These are phyloP conservation scores for Elymus sibiricus DNA, from an alignment of 176 grass and related monocot genomes.

Conservation along the genomic window DNA sequence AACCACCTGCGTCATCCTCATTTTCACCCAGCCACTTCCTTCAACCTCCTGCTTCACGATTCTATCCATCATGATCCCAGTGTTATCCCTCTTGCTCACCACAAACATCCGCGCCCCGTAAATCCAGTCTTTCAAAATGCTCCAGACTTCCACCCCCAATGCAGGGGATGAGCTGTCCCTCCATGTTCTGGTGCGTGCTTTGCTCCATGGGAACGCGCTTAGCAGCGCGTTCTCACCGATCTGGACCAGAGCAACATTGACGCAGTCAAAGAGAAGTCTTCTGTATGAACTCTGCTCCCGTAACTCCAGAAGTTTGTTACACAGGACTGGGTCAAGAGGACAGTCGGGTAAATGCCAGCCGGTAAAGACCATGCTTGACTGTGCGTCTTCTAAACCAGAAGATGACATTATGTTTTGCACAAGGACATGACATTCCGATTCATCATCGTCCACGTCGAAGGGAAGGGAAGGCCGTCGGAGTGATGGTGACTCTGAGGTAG, in stretches of 20 bases:
- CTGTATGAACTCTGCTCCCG: conserved; percentile 55
- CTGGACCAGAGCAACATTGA: conserved; percentile 64
- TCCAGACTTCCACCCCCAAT: conserved; percentile 55
- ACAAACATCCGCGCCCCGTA: conserved; percentile 33
- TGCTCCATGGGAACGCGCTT: conserved; percentile 48
- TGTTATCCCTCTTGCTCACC: conserved; percentile 36
- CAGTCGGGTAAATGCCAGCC: conserved; percentile 73
- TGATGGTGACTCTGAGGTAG: conserved; percentile 20
- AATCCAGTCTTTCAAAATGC: conserved; percentile 65
- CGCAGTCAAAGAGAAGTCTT: conserved; percentile 77
- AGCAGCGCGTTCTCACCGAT: conserved; percentile 50
- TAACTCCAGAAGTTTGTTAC: conserved; percentile 54
- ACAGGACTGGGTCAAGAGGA: conserved; percentile 61
- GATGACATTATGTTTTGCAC: conserved; percentile 75
- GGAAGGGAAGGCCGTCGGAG: conserved; percentile 8
- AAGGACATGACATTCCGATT: conserved; percentile 60
- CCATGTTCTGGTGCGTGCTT: conserved; percentile 1
- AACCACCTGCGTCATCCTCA: conserved; percentile 44
- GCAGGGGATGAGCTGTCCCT: conserved; percentile 14
- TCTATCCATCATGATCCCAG: conserved; percentile 37
- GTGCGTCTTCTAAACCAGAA: conserved; percentile 44
- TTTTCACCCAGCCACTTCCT: conserved; percentile 54
- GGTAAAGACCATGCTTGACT: conserved; percentile 29
- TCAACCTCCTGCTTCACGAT: conserved; percentile 63
- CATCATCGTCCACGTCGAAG: conserved; percentile 33